Evolutionary conservation across 225 moss, liverwort and hornwort species (phyloP), one percentile per base, ranked within the genome.

Genomic region (Lunularia cruciata): DNA sequence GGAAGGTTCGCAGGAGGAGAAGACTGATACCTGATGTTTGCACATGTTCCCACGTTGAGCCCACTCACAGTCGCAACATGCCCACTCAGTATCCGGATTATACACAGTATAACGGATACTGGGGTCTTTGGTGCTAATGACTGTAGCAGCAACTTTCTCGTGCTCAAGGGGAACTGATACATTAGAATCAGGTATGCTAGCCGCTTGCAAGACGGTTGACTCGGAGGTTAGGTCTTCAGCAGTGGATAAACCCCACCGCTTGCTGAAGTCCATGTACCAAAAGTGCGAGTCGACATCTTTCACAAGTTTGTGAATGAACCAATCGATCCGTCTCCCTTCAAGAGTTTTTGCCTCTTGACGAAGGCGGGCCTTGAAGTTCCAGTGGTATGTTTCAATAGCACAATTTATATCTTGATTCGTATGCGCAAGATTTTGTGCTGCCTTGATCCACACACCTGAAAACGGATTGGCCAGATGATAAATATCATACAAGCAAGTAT

Each of bases 191-290:
- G 74, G 81, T 82, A 82, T 82, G 81, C 81, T 82, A 82, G 81
- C 81, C 71, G 81, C 81, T 82, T 82, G 81, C 81, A 82, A 82
- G 81, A 82, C 81, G 64, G 81, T 82, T 63, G 77, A 77, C 70
- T 77, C 71, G 12, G 26, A 66, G 47, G 47, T 25, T 38, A 77
- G 30, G 39, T 77, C 81, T 54, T 77, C 77, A 39, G 70, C 60
- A 60, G 16, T 61, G 77, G 70, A 77, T 31, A 82, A 63, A 48
- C 77, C 81, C 81, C 81, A 82, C 25, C 81, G 81, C 52, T 74
- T 82, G 39, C 81, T 74, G 77, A 82, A 82, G 74, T 82, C 81
- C 81, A 82, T 77, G 71, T 43, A 82, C 81, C 81, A 82, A 47
- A 82, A 82, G 56, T 71, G 71, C 2, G 81, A 82, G 74, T 82